These are phyloP conservation scores for Porogramme epimiltina DNA, from an alignment of 1,284 basidiomycete genomes.

Conservation along the genomic window DNA sequence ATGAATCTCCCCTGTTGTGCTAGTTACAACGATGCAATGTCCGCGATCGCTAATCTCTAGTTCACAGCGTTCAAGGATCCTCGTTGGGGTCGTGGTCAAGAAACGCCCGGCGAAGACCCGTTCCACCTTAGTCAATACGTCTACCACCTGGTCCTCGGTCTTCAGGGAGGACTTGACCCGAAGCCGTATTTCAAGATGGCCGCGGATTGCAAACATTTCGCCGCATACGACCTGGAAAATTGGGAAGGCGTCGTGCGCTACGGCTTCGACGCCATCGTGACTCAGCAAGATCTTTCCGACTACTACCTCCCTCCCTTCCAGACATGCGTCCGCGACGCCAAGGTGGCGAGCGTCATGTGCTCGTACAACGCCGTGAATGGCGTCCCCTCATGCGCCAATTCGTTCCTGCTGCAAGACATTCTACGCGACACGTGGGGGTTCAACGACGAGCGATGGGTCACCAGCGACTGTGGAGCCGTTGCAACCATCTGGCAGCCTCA, in stretches of 20 bases:
- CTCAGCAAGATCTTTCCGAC: conserved; percentile 55
- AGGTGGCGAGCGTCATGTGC: conserved; percentile 60
- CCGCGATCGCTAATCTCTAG: not conserved
- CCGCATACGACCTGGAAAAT: conserved; percentile 57
- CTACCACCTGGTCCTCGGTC: conserved; percentile 50
- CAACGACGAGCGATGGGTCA: conserved; percentile 52
- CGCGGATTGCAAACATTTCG: conserved; percentile 61
- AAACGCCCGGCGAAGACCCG: conserved; percentile 62
- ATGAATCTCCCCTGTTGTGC: too few relatives aligned
- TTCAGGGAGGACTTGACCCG: conserved; percentile 58
- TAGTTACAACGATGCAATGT: too few relatives aligned
- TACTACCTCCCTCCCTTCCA: conserved; percentile 58
- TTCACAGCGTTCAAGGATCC: conserved; percentile 53
- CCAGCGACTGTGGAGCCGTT: conserved; percentile 44
- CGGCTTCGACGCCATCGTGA: conserved; percentile 53
- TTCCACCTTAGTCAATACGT: conserved; percentile 56
- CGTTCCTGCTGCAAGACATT: conserved; percentile 52
- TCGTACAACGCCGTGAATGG: conserved; percentile 64
- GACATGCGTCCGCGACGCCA: conserved; percentile 57
- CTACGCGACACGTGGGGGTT: conserved; percentile 56
- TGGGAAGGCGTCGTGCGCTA: conserved; percentile 51
- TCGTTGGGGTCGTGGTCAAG: conserved; percentile 62
- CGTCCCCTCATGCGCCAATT: conserved; percentile 53
- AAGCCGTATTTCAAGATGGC: conserved; percentile 50
- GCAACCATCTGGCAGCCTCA: conserved; percentile 51